Base-by-base conservation (phyloP, 192 early-diverging fungal genomes). In the Entomortierella lignicola region DNA sequence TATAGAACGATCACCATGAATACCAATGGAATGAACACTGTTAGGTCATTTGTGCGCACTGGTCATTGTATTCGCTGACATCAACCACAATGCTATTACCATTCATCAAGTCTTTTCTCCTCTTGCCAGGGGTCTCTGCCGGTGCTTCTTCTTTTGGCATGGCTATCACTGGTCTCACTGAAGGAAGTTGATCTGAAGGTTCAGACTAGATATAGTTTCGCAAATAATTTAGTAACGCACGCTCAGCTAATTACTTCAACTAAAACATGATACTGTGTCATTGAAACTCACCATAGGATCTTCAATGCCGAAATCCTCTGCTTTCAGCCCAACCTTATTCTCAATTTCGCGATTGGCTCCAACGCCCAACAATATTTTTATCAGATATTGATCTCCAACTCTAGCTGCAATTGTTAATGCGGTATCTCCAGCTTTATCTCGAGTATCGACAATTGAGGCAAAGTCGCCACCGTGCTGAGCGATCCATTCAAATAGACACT, bases 341-440 rank as follows among this genome's bases (percentile, higher is more conserved):
- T 82, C 80, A 42, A 96, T 91, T 5, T 82, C 74, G 1, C 83
- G 62, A 55, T 91, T 91, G 0, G 98, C 97, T 12, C 98, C 98
- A n/a, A 90, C 92, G 20, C 93, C 87, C 42, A 90, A 66, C 34
- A 94, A 66, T 41, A 89, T 63, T 17, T 93, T 90, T 10, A 90
- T 83, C 80, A 97, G 82, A 4, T 87, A 82, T n/a, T 86, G 66
- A 56, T 92, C 91, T 13, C 94, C 94, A 7, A 92, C 70, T 26
- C 94, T 83, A 6, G 96, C 94, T 0, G 96, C 94, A 65, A 98
- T 90, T 64, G 92, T 96, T 44, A 99, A 73, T 0, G 96, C 94
- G 8, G 97, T 98, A 62, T 96, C 92, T 2, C 93, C 92, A 50
- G 89, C 86, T 27, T 70, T 75, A 64, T 96, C 94, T 60, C 89